phyloP scores from a whole-genome alignment of 177 flowering plant genomes.

The Vitis hybrid region DNA sequence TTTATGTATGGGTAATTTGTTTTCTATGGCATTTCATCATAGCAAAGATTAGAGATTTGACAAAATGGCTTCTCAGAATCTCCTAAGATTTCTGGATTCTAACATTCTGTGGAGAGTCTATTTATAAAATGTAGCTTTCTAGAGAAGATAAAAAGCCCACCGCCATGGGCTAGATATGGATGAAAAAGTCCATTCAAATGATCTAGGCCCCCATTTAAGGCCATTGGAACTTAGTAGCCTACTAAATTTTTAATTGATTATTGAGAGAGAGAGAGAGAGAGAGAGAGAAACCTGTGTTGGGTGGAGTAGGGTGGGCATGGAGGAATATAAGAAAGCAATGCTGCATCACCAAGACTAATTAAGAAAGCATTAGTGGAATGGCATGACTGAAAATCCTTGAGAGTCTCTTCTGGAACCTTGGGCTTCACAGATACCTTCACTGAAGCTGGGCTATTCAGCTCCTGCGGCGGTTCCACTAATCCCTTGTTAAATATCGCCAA shows the following conservation, averaged over 20 bases:
- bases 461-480: conserved; percentile 50
- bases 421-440: conserved; percentile 21
- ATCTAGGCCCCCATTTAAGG: too few species aligned
- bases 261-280: too few species aligned
- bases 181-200: too few species aligned
- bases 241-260: background rate
- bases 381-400: conserved; percentile 36
- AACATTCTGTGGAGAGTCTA: too few species aligned
- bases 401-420: conserved; percentile 41
- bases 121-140: too few species aligned
- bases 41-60: too few species aligned
- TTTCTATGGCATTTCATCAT: too few species aligned
- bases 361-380: conserved; percentile 35
- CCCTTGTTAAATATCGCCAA: conserved; percentile 61
- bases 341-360: conserved; percentile 36
- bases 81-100: too few species aligned
- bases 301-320: conserved; percentile 13
- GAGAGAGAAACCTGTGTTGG: conserved; percentile 27
- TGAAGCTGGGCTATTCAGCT: conserved; percentile 54
- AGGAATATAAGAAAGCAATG: conserved; percentile 39
- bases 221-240: background rate
- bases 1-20: too few species aligned
- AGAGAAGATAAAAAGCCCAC: too few species aligned
- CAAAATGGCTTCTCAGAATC: too few species aligned
- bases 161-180: too few species aligned